phyloP scores from a whole-genome alignment of 345 rosid genomes.

The Pistacia atlantica region DNA sequence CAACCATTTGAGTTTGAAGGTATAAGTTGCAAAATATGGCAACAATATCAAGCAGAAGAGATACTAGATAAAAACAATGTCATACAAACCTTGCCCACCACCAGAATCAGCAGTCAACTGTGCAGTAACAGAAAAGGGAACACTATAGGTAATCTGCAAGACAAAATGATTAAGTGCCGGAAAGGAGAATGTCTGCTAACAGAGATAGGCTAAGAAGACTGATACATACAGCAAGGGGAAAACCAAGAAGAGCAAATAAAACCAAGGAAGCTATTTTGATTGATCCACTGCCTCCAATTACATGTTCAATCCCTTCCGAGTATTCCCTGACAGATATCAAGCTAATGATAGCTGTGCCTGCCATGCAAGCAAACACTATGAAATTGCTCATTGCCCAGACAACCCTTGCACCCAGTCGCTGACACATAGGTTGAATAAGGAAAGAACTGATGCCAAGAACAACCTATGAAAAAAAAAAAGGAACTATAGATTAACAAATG shows the following conservation, averaged over 20 bases:
- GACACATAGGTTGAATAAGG: constrained; percentile 89
- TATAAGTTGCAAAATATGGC: background rate
- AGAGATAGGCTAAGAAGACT: constrained; percentile 5
- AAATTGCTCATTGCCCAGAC: constrained; percentile 96
- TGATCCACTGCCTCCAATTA: constrained; percentile 55
- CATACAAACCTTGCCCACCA: constrained; percentile 83
- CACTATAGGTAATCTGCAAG: constrained; percentile 87
- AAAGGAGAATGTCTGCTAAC: background rate
- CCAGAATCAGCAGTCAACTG: constrained; percentile 95
- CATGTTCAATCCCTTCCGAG: constrained; percentile 59
- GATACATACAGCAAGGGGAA: constrained; percentile 90
- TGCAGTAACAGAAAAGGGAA: constrained; percentile 92
- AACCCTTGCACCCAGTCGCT: constrained; percentile 67
- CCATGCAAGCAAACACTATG: constrained; percentile 87
- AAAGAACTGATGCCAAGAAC: constrained; percentile 95
- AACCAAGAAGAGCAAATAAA: constrained; percentile 89
- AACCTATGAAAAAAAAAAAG: constrained; percentile 46
- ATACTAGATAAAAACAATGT: constrained; percentile 6
- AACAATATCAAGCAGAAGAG: background rate
- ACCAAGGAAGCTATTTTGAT: constrained; percentile 71
- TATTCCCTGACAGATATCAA: constrained; percentile 56
- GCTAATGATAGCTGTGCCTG: constrained; percentile 76
- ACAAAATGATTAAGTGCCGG: constrained; percentile 8
- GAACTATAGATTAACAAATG: constrained; percentile 6
- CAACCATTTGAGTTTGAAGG: background rate